A percentile compares a stretch with the other conserved stretches of the same genome.
Evolutionary conservation across 768 basidiomycete genomes (phyloP).

Genomic region (Xerocomellus chrysenteron): DNA sequence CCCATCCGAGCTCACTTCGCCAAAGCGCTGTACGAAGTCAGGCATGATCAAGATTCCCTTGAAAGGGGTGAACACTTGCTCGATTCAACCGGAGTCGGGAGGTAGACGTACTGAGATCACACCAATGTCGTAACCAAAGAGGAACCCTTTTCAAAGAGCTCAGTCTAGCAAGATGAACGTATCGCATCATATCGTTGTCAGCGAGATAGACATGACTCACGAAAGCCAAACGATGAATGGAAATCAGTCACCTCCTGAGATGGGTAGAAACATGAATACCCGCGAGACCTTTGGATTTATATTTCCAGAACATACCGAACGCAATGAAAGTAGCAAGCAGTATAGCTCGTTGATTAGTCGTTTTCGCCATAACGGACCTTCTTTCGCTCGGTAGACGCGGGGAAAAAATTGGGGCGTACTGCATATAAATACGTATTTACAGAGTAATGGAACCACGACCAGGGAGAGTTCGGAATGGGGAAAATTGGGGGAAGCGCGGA

Average conservation of each 20-base stretch:
- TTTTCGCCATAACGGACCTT: no score
- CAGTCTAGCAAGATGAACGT: not conserved
- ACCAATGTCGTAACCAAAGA: conserved; percentile 16
- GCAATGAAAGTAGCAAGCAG: conserved; percentile 16
- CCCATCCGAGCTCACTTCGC: conserved; percentile 5
- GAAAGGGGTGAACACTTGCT: not conserved
- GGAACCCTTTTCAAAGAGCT: conserved; percentile 6
- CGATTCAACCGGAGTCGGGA: not conserved
- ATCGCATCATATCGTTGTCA: not conserved
- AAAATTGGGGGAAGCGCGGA: no score
- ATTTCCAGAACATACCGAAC: conserved; percentile 7
- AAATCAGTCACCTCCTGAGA: conserved; percentile 8
- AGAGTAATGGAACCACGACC: no score
- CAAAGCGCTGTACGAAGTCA: conserved; percentile 13
- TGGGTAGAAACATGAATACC: not conserved
- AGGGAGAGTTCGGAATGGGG: no score
- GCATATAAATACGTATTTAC: no score
- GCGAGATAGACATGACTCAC: not conserved
- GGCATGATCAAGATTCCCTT: conserved; percentile 18
- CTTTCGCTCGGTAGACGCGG: no score
- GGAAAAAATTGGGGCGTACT: no score
- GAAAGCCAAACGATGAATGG: not conserved
- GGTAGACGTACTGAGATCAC: conserved; percentile 12
- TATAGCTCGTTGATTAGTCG: conserved; percentile 11
- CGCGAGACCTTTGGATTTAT: not conserved